These are phyloP conservation scores for Agapanthus africanus DNA, from an alignment of 106 monocot species.

Conservation along the genomic window DNA sequence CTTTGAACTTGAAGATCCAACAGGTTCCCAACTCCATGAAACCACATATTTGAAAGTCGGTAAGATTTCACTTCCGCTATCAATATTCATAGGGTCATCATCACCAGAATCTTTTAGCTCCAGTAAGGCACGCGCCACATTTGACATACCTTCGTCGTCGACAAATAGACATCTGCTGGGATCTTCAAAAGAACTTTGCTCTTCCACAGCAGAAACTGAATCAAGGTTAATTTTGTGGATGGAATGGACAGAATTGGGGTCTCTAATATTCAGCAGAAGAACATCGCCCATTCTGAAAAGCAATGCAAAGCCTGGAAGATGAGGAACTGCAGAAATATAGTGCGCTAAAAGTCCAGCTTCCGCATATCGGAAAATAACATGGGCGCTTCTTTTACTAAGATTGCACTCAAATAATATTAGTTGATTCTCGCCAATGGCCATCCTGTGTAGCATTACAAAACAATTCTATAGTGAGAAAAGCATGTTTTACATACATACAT, in stretches of 20 bases:
- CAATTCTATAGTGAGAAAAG: slow-evolving; percentile 1
- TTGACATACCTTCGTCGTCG: slow-evolving; percentile 80
- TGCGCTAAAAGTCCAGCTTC: slow-evolving; percentile 59
- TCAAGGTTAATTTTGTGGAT: slow-evolving; percentile 50
- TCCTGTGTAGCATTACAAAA: slow-evolving; percentile 45
- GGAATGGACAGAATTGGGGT: slow-evolving; percentile 44
- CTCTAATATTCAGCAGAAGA: slow-evolving; percentile 75
- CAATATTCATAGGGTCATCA: slow-evolving; percentile 79
- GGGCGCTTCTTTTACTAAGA: slow-evolving; percentile 19
- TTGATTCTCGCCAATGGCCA: slow-evolving; percentile 47
- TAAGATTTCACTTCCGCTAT: slow-evolving; percentile 29
- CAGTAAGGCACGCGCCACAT: slow-evolving; percentile 78
- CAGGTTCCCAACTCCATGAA: slow-evolving; percentile 81
- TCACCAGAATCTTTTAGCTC: slow-evolving; percentile 64
- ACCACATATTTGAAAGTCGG: slow-evolving; percentile 42
- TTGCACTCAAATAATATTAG: slow-evolving; percentile 66
- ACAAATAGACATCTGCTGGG: slow-evolving; percentile 45
- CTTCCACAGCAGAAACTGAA: slow-evolving; percentile 36
- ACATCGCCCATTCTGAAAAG: slow-evolving; percentile 76
- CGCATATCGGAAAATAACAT: slow-evolving; percentile 44
- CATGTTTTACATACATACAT: no score
- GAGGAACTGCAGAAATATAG: slow-evolving; percentile 58
- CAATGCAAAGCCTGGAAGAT: slow-evolving; percentile 78
- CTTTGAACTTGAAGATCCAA: slow-evolving; percentile 35
- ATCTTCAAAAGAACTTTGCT: slow-evolving; percentile 44